Evolutionary conservation across 1,284 basidiomycete genomes (phyloP).

Genomic region (Vanrija pseudolonga): DNA sequence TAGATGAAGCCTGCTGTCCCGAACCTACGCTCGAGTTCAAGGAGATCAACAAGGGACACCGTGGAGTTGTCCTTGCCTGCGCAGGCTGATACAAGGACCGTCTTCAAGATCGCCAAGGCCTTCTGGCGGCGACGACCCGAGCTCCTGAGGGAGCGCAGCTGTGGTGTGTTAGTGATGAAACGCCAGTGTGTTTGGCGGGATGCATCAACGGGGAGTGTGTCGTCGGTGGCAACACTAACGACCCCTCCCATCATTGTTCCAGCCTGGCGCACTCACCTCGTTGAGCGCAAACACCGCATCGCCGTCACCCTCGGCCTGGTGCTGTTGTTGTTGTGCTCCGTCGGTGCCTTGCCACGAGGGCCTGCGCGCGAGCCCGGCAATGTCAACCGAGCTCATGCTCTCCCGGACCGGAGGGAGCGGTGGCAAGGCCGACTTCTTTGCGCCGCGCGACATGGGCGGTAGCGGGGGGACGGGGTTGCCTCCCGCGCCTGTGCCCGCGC

Average conservation of each 20-base stretch:
- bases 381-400: background rate
- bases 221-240: too few relatives aligned
- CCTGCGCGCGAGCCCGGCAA: conserved; percentile 10
- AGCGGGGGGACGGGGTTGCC: too few relatives aligned
- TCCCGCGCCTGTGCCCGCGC: too few relatives aligned
- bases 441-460: background rate
- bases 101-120: conserved; percentile 24
- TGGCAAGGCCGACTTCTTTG: background rate
- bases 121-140: conserved; percentile 25
- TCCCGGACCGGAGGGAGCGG: too few relatives aligned
- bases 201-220: too few relatives aligned
- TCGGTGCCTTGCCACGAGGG: background rate
- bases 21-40: background rate
- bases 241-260: too few relatives aligned
- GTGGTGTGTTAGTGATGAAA: background rate
- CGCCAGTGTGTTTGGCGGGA: too few relatives aligned
- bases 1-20: background rate
- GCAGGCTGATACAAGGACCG: conserved; percentile 16
- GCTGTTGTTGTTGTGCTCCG: background rate
- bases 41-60: background rate
- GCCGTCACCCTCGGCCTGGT: background rate
- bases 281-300: background rate
- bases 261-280: background rate
- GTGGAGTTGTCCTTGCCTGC: background rate
- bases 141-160: conserved; percentile 29